phyloP scores from a whole-genome alignment of 352 stramenopile species.

The Pythium angustatum region DNA sequence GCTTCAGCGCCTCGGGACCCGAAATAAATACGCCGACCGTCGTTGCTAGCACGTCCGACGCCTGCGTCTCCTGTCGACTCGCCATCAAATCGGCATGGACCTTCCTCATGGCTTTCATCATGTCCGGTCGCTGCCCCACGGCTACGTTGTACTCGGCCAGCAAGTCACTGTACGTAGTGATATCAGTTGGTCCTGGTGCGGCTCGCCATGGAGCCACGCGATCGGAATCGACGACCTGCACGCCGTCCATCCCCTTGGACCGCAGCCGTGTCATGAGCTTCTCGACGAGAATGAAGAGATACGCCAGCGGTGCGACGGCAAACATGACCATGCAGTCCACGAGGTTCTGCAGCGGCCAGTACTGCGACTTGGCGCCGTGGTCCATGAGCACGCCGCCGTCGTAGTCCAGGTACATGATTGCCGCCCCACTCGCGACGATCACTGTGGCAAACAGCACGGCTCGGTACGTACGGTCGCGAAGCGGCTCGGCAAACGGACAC shows the following conservation, averaged over 20 bases:
- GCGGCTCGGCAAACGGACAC: constrained; percentile 31
- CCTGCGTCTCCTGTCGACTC: neutral
- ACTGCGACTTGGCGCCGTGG: constrained; percentile 31
- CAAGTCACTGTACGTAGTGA: constrained; percentile 24
- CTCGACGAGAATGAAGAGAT: constrained; percentile 16
- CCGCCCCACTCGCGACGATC: constrained; percentile 18
- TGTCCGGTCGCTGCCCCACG: constrained; percentile 16
- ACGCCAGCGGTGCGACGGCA: constrained; percentile 20
- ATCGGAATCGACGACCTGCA: neutral
- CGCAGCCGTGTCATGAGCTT: constrained; percentile 4
- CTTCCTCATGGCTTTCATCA: constrained; percentile 5
- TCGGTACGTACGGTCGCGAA: constrained; percentile 24
- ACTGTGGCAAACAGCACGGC: constrained; percentile 24
- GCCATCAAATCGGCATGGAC: constrained; percentile 11
- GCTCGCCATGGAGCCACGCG: neutral
- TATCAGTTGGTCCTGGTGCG: neutral
- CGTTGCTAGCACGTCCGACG: neutral
- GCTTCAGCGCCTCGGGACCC: constrained; percentile 22
- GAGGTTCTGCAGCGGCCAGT: constrained; percentile 38
- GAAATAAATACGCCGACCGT: constrained; percentile 25
- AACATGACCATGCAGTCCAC: constrained; percentile 34
- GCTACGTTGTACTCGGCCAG: constrained; percentile 23
- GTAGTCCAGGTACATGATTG: constrained; percentile 29
- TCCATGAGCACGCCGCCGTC: constrained; percentile 31
- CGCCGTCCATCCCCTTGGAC: neutral